A percentile compares a stretch with the other conserved stretches of the same genome.
Conservation (phyloP, 2,329 filamentous ascomycete species). For the Calycina herbarum region DNA sequence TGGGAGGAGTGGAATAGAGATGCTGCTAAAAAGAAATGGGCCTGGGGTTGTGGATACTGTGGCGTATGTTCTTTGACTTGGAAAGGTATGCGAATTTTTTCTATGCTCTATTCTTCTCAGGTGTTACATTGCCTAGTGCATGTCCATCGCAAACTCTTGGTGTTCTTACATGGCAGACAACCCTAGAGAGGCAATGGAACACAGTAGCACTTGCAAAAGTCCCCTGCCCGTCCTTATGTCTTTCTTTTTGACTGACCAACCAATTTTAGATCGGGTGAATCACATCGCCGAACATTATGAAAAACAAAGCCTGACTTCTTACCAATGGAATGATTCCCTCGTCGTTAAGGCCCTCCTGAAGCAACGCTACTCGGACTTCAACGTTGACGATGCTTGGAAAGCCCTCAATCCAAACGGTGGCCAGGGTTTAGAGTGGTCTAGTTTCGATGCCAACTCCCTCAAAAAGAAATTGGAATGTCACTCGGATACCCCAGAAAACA, state of each 20-base stretch:
- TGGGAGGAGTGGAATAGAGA: constrained; percentile 28
- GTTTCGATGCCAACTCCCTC: constrained; percentile 19
- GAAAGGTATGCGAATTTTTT: constrained; percentile 25
- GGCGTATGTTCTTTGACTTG: constrained; percentile 25
- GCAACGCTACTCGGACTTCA: constrained; percentile 24
- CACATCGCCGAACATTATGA: constrained; percentile 32
- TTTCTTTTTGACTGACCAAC: background rate
- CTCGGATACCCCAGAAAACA: constrained; percentile 15
- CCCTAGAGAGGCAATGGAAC: background rate
- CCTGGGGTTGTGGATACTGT: constrained; percentile 33
- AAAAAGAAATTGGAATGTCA: constrained; percentile 27
- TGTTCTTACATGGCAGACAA: background rate
- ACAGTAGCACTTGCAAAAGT: background rate
- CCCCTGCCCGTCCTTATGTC: background rate
- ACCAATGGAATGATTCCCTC: constrained; percentile 25
- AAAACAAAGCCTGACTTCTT: constrained; percentile 17
- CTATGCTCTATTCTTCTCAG: background rate
- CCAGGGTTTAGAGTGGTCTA: constrained; percentile 19
- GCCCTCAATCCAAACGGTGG: constrained; percentile 13
- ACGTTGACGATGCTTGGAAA: constrained; percentile 25
- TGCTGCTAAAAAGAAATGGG: constrained; percentile 21
- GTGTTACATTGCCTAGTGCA: background rate
- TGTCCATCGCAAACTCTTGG: background rate
- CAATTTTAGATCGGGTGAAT: constrained; percentile 21
- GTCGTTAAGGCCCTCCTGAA: constrained; percentile 30